Evolutionary conservation across 2,329 filamentous ascomycete species (phyloP).

Genomic region (Colletotrichum liriopes): DNA sequence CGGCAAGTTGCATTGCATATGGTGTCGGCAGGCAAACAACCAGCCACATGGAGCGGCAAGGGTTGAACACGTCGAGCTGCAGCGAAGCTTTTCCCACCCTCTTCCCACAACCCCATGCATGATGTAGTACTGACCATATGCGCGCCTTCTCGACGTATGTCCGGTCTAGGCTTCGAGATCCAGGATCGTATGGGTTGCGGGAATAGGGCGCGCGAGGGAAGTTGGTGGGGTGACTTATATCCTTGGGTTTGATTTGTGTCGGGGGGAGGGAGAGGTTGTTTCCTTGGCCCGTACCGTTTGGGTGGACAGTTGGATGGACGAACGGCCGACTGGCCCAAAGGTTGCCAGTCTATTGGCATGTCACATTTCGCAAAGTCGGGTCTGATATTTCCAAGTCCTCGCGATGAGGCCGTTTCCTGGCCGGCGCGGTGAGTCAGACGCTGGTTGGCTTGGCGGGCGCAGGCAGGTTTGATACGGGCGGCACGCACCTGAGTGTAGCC

Average conservation of each 20-base stretch:
- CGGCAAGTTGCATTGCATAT: conserved; percentile 28
- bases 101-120: neutral
- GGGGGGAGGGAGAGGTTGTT: neutral
- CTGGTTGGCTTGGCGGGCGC: neutral
- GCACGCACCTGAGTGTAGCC: neutral
- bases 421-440: neutral
- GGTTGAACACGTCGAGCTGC: conserved; percentile 27
- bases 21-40: conserved; percentile 5
- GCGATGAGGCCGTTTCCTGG: neutral
- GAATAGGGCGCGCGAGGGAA: neutral
- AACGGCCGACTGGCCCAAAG: neutral
- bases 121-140: neutral
- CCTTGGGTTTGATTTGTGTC: neutral
- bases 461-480: too few relatives aligned
- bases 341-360: neutral
- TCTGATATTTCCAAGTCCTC: neutral
- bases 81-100: neutral
- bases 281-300: neutral
- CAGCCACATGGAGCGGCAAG: conserved; percentile 6
- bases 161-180: neutral
- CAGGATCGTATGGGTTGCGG: neutral
- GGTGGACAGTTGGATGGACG: neutral
- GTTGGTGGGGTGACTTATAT: neutral
- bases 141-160: neutral
- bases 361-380: neutral